Base-by-base conservation (phyloP, 164 flowering plant species). In the Malania oleifera region DNA sequence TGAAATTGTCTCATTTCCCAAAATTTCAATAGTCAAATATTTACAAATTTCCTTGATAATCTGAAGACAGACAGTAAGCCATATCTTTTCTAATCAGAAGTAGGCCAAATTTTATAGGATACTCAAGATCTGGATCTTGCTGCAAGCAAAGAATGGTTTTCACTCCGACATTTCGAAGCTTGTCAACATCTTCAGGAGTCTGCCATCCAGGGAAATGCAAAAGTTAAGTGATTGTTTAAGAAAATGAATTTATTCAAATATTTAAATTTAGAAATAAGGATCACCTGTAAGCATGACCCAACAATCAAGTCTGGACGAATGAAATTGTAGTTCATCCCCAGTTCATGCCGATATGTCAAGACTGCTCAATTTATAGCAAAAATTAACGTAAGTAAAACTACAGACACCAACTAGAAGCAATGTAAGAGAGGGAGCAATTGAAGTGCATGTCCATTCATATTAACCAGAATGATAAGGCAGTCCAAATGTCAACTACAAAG, bases 281-380 rank as follows among this genome's bases (percentile, higher is more conserved):
- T 74, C 56, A 92, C 98, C 92, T 93, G 99, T 49, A 93, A 73
- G 72, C 99, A 93, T 25, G 99, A 93, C 1, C 99, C 99, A 29
- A 93, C 99, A 75, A 93, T 86, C 69, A 93, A 67, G 74, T 90
- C 97, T 60, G 97, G 91, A 28, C 67, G 84, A 59, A 93, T 88
- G 75, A 83, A 90, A 77, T 83, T 77, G 80, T 93, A 93, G 66
- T 88, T 93, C 87, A 93, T 90, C 65, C 99, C 99, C 20, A 86
- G 71, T 66, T 93, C 99, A 68, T 93, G 99, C 79, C 91, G 82
- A 70, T 93, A 93, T 15, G 99, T 90, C 76, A 93, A 80, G 34
- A 73, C 99, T 90, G 85, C 69, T 45, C 22, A 40, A 28, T 44
- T 45, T 7, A 56, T 23, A 40, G 38, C 12, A 46, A 27, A 45